Percentiles rank a stretch among this genome's conserved stretches.
These are phyloP conservation scores for Talaromyces islandicus DNA, from an alignment of 2,329 filamentous ascomycete species.

Conservation along the genomic window DNA sequence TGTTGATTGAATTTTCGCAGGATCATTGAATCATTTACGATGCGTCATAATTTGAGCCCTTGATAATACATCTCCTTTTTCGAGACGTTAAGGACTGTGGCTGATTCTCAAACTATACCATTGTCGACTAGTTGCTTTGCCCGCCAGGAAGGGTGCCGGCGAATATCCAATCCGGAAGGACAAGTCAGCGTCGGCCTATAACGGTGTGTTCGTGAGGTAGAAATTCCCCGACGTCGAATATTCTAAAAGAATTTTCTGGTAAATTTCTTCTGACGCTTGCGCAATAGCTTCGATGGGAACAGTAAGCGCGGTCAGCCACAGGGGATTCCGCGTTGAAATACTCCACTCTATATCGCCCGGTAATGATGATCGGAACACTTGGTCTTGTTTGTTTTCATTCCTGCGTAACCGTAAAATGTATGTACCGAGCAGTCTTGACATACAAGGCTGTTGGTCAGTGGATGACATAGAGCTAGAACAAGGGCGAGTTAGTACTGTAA, in stretches of 20 bases:
- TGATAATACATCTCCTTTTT: neutral
- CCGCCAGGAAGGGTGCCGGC: neutral
- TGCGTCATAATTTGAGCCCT: neutral
- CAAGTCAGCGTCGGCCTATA: neutral
- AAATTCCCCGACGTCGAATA: neutral
- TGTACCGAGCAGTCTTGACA: neutral
- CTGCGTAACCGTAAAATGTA: neutral
- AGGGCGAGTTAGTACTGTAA: neutral
- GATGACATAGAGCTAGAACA: neutral
- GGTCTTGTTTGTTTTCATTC: neutral
- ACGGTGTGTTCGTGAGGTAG: neutral
- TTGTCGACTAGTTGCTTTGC: neutral
- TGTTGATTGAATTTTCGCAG: neutral
- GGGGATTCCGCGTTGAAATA: neutral
- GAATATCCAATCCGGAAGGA: neutral
- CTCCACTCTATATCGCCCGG: neutral
- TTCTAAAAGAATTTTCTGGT: neutral
- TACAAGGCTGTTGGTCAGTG: neutral
- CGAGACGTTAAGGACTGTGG: neutral
- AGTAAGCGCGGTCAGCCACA: neutral
- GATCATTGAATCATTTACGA: neutral
- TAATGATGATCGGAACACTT: neutral
- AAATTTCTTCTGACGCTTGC: neutral
- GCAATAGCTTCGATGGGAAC: neutral
- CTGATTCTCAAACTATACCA: neutral